phyloP scores from a whole-genome alignment of 2,329 filamentous ascomycete species.

The Sporothrix variecibatus region DNA sequence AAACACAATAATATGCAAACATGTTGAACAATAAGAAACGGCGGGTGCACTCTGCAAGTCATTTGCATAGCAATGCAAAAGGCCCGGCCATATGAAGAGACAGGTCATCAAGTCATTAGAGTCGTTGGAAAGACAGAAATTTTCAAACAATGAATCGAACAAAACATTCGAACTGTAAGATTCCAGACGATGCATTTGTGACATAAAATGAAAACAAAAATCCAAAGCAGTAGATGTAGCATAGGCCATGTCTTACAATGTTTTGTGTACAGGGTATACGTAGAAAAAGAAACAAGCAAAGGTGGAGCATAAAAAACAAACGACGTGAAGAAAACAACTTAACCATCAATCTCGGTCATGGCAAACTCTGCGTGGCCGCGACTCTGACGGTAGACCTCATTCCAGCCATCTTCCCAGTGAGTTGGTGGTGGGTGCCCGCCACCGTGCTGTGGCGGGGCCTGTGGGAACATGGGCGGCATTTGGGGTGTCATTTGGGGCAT shows the following conservation, averaged over 20 bases:
- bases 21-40: background rate
- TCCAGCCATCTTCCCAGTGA: conserved; percentile 22
- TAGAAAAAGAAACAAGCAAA: background rate
- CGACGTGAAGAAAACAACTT: background rate
- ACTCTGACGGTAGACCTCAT: conserved; percentile 22
- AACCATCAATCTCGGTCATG: conserved; percentile 19
- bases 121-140: background rate
- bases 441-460: conserved; percentile 4
- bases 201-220: background rate
- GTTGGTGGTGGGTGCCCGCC: background rate
- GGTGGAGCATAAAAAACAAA: background rate
- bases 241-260: background rate
- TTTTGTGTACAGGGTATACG: conserved; percentile 9
- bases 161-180: background rate
- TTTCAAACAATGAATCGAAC: background rate
- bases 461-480: conserved; percentile 10
- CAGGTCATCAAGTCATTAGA: background rate
- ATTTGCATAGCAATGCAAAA: background rate
- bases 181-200: background rate
- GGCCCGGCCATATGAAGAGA: background rate
- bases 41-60: background rate
- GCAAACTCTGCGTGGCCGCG: conserved; percentile 19
- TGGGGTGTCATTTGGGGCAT: conserved; percentile 15
- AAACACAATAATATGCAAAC: background rate
- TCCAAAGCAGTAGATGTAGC: background rate